Base-by-base conservation (phyloP, 768 basidiomycete species). In the Lyophyllum shimeji region DNA sequence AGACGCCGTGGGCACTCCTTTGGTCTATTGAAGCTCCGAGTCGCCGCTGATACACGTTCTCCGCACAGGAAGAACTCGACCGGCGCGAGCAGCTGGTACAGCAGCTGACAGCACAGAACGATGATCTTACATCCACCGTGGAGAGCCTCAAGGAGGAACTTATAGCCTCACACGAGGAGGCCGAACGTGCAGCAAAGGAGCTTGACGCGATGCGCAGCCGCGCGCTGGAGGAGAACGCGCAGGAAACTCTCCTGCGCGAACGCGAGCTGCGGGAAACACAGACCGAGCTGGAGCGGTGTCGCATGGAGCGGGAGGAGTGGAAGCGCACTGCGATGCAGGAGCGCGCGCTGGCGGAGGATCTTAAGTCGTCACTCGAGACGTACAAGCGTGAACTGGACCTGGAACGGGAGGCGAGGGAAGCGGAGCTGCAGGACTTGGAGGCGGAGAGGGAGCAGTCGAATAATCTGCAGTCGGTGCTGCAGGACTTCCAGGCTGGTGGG, bases 21-120 rank as follows among this genome's bases (percentile, higher is more conserved):
- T 20, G 55, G 18, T 43, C 17, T 51, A 43, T 52, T 0, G 24
- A n/a, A 5, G 23, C 39, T 57, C 21, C 39, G 11, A 56, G 24
- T 17, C 34, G 12, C 51, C 57, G 56, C 49, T 56, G 42, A 61
- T 34, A 34, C 44, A 69, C 59, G 54, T 34, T 60, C 56, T 61
- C 55, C 62, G 65, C 62, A 53, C 76, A 99, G 96, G 97, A 98
- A 85, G 97, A 98, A 80, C 87, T 99, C 42, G 97, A 98, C 78
- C 82, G 94, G 60, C 81, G 93, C 59, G 95, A 95, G 67, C 87
- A 90, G 62, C 79, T 87, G 33, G 82, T 97, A 31, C 89, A 90
- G 55, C 83, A 87, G 57, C 74, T 99, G 24, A 86, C 82, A 1
- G 82, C 81, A 2, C 86, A 93, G 66, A 91, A 88, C 65, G 87